phyloP scores from a whole-genome alignment of 2,329 filamentous ascomycete genomes.

The Trichoderma pleuroti region DNA sequence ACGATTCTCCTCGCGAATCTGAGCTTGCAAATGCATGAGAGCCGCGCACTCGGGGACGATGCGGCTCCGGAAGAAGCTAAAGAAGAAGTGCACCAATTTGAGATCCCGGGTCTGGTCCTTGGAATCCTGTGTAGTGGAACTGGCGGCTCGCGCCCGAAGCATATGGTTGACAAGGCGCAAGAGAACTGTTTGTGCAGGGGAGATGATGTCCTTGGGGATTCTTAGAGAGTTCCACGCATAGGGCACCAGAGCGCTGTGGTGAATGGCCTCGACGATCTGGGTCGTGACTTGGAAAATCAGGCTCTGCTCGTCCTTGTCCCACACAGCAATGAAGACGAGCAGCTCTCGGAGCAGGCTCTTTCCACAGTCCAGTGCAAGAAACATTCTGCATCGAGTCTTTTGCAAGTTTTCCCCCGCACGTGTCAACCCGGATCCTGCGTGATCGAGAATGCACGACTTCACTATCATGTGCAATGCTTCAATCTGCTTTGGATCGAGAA shows the following conservation, averaged over 20 bases:
- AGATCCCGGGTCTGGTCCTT: slow-evolving; percentile 55
- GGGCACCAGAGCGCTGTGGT: slow-evolving; percentile 83
- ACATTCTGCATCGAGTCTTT: slow-evolving; percentile 82
- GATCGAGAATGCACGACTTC: slow-evolving; percentile 88
- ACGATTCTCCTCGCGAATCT: slow-evolving; percentile 73
- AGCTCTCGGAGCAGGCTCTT: slow-evolving; percentile 86
- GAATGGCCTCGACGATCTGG: slow-evolving; percentile 89
- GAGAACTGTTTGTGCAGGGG: slow-evolving; percentile 88
- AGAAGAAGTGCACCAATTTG: slow-evolving; percentile 79
- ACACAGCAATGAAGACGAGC: slow-evolving; percentile 93
- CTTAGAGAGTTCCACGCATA: slow-evolving; percentile 89
- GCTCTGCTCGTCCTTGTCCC: slow-evolving; percentile 91
- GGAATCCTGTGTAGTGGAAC: slow-evolving; percentile 41
- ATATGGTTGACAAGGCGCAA: slow-evolving; percentile 88
- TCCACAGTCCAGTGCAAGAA: slow-evolving; percentile 85
- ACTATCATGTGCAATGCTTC: slow-evolving; percentile 97
- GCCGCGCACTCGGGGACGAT: slow-evolving; percentile 93
- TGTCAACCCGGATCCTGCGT: slow-evolving; percentile 66
- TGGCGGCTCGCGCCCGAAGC: slow-evolving; percentile 59
- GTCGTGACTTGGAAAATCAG: slow-evolving; percentile 96
- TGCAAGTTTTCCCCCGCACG: slow-evolving; percentile 76
- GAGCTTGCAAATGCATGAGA: slow-evolving; percentile 88
- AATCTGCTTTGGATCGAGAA: slow-evolving; percentile 90
- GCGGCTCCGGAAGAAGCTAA: slow-evolving; percentile 85
- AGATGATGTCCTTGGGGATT: slow-evolving; percentile 94